Conservation (phyloP, 1,284 basidiomycete species). For the Tilletia indica region DNA sequence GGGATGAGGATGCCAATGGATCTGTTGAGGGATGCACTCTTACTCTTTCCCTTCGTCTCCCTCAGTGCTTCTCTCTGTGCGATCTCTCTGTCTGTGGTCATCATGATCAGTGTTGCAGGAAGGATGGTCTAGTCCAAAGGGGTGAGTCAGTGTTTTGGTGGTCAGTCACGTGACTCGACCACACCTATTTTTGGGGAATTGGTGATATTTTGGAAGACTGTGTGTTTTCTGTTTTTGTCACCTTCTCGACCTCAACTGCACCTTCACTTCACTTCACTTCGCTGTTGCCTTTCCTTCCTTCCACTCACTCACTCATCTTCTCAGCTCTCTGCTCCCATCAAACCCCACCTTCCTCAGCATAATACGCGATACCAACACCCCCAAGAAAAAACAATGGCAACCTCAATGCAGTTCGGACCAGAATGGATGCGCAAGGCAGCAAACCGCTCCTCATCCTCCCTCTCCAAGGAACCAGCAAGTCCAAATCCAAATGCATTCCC, state of each 20-base stretch:
- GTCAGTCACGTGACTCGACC: too few species aligned
- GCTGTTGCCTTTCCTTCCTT: too few species aligned
- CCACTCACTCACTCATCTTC: background rate
- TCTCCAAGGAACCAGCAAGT: slow-evolving; percentile 14
- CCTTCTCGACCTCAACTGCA: too few species aligned
- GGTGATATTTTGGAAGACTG: too few species aligned
- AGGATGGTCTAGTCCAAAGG: background rate
- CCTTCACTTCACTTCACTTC: background rate
- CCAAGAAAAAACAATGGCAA: slow-evolving; percentile 31
- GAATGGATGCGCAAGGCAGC: slow-evolving; percentile 54
- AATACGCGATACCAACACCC: too few species aligned
- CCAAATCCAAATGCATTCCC: slow-evolving; percentile 16
- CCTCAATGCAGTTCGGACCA: slow-evolving; percentile 51
- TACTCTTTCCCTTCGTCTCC: too few species aligned
- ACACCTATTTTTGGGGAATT: too few species aligned
- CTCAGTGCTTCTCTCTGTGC: too few species aligned
- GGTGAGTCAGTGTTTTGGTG: too few species aligned
- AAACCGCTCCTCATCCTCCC: slow-evolving; percentile 9
- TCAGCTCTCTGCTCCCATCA: too few species aligned
- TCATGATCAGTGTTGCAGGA: background rate
- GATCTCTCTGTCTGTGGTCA: background rate
- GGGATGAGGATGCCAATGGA: slow-evolving; percentile 18
- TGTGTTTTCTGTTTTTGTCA: too few species aligned
- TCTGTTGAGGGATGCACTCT: background rate
- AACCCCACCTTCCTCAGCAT: too few species aligned